phyloP scores from a whole-genome alignment of 202 grass and related monocot species.

The Digitaria exilis region DNA sequence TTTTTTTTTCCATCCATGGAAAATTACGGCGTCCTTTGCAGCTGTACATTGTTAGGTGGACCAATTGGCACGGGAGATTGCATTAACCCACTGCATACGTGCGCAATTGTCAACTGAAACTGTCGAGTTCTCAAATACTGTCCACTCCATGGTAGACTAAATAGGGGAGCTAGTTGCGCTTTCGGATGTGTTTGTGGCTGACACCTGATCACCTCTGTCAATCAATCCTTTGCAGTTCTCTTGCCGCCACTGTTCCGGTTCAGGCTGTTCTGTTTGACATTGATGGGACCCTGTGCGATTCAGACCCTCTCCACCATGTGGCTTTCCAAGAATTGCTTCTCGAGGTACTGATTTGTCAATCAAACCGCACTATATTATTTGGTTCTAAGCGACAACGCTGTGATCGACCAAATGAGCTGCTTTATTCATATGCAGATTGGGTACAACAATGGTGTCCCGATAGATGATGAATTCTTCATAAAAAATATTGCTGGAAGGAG shows the following conservation, averaged over 20 bases:
- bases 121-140: not conserved
- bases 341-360: constrained; percentile 42
- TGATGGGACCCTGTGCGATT: constrained; percentile 87
- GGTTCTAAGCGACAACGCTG: not conserved
- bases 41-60: not conserved
- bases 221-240: constrained; percentile 47
- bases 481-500: constrained; percentile 93
- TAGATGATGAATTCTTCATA: constrained; percentile 87
- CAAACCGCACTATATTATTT: not conserved
- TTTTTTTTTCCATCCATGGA: no score
- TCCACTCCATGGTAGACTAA: not conserved
- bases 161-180: not conserved
- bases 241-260: constrained; percentile 57
- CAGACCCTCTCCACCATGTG: constrained; percentile 80
- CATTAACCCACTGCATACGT: not conserved
- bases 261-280: constrained; percentile 91
- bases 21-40: no score
- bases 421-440: constrained; percentile 63
- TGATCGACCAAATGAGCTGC: not conserved
- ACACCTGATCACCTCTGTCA: not conserved
- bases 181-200: not conserved
- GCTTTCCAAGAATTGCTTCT: constrained; percentile 87
- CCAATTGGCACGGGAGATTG: not conserved
- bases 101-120: not conserved
- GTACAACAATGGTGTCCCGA: constrained; percentile 84